Evolutionary conservation across 352 stramenopile genomes (phyloP).

Genomic region (Phytopythium oedochilum): DNA sequence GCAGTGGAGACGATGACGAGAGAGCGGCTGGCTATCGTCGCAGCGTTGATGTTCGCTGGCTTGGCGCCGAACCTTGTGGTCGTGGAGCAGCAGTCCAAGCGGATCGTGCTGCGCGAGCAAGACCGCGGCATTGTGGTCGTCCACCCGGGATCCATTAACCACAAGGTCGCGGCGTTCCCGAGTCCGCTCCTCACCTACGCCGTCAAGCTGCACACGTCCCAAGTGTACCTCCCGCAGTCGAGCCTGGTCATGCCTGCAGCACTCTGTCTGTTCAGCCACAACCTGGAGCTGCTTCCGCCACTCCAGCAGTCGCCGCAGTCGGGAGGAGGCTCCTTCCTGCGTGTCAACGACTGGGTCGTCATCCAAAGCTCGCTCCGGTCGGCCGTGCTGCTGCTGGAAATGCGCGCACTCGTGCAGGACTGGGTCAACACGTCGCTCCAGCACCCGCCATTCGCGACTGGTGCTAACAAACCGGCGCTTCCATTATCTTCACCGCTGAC

Average conservation of each 20-base stretch:
- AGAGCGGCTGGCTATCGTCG: slow-evolving; percentile 51
- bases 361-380: slow-evolving; percentile 59
- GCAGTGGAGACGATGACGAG: slow-evolving; percentile 27
- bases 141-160: slow-evolving; percentile 73
- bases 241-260: slow-evolving; percentile 57
- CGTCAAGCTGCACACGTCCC: slow-evolving; percentile 80
- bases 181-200: slow-evolving; percentile 74
- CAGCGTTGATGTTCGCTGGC: slow-evolving; percentile 67
- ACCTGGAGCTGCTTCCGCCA: slow-evolving; percentile 51
- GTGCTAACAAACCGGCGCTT: slow-evolving; percentile 4
- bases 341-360: slow-evolving; percentile 67
- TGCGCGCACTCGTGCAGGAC: slow-evolving; percentile 21
- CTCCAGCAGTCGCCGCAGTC: slow-evolving; percentile 26
- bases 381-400: slow-evolving; percentile 42
- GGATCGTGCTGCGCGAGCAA: slow-evolving; percentile 35
- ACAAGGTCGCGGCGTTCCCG: slow-evolving; percentile 44
- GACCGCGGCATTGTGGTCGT: slow-evolving; percentile 46
- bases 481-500: not conserved
- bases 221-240: slow-evolving; percentile 71
- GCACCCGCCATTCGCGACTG: slow-evolving; percentile 18
- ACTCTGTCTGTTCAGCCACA: slow-evolving; percentile 68
- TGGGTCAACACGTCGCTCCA: slow-evolving; percentile 37
- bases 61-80: slow-evolving; percentile 93
- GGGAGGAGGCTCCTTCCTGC: slow-evolving; percentile 20
- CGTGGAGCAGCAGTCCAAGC: slow-evolving; percentile 30